Conservation (phyloP, 73 alveolate genomes). For the Tetrahymena elliotti region DNA sequence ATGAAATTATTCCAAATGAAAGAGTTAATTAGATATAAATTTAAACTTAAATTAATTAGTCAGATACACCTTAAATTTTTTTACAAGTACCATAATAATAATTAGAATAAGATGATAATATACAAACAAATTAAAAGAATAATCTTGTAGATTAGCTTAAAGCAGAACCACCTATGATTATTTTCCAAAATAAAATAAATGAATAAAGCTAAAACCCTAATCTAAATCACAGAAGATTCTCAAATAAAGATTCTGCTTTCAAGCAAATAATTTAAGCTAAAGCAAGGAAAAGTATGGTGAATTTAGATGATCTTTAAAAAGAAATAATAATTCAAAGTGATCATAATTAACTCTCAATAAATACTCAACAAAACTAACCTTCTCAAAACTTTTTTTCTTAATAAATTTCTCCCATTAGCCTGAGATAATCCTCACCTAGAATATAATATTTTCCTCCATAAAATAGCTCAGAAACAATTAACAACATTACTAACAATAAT, state of each 20-base stretch:
- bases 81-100: not conserved
- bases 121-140: too few species aligned
- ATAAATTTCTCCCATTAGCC: not conserved
- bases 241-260: not conserved
- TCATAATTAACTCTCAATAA: not conserved
- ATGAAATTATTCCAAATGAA: too few species aligned
- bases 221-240: not conserved
- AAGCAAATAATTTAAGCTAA: not conserved
- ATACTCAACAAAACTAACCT: not conserved
- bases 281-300: not conserved
- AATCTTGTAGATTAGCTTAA: not conserved
- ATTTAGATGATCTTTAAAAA: not conserved
- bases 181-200: too few species aligned
- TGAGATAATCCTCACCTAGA: not conserved
- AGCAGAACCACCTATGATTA: not conserved
- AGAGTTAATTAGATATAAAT: too few species aligned
- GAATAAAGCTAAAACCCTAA: not conserved
- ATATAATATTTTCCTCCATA: not conserved
- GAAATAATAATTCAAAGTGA: not conserved
- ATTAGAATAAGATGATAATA: not conserved
- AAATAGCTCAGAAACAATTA: too few species aligned
- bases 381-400: not conserved
- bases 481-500: not conserved
- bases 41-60: not conserved
- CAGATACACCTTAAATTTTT: not conserved